These are phyloP conservation scores for Suhomyces sp. DNA, from an alignment of 805 yeast species.

Conservation along the genomic window DNA sequence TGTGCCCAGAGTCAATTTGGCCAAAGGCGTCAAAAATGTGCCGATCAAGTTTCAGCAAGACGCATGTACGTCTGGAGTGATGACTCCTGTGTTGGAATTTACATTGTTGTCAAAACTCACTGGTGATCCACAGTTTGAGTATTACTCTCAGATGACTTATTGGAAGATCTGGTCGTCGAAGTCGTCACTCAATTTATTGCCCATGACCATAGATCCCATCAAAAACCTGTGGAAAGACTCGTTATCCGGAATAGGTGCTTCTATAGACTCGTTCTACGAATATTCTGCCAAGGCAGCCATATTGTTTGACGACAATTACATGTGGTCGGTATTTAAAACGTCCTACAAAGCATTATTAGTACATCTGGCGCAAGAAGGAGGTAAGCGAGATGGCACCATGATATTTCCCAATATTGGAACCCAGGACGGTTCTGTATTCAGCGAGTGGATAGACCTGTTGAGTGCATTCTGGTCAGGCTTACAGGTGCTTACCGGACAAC, in stretches of 20 bases:
- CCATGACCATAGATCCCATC: conserved; percentile 70
- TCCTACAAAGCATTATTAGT: conserved; percentile 55
- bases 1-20: conserved; percentile 72
- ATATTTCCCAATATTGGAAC: conserved; percentile 59
- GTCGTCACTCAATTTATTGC: conserved; percentile 60
- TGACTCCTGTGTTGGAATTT: conserved; percentile 78
- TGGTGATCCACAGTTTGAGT: conserved; percentile 68
- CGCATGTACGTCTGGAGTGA: conserved; percentile 87
- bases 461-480: conserved; percentile 89
- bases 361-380: conserved; percentile 36
- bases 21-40: conserved; percentile 46
- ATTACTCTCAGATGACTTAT: conserved; percentile 58
- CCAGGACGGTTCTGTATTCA: conserved; percentile 45
- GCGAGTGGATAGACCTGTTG: conserved; percentile 80
- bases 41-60: conserved; percentile 50
- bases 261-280: conserved; percentile 87
- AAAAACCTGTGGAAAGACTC: conserved; percentile 54
- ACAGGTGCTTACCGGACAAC: conserved; percentile 73
- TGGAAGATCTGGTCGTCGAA: conserved; percentile 68
- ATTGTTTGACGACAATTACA: conserved; percentile 58
- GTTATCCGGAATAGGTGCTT: conserved; percentile 83
- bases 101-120: conserved; percentile 72
- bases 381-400: conserved; percentile 22
- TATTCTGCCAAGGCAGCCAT: conserved; percentile 78
- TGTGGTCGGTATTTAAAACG: conserved; percentile 53